A percentile compares a stretch with the other conserved stretches of the same genome.
Evolutionary conservation across 805 yeast genomes (phyloP).

Genomic region (Barnettozyma pratensis): DNA sequence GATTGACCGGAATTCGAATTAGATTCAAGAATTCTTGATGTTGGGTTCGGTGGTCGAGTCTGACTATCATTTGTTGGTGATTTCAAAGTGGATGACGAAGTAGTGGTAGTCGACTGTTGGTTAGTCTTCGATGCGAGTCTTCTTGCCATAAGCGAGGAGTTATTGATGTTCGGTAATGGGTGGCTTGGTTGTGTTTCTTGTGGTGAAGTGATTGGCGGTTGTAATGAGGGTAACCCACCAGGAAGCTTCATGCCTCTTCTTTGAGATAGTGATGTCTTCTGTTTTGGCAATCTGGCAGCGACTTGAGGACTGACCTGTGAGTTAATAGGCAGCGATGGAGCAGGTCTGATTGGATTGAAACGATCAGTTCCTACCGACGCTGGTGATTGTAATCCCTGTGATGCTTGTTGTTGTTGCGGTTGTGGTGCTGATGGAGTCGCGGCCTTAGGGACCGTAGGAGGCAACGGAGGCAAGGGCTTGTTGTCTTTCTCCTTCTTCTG

Average conservation of each 20-base stretch:
- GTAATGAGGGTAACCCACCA: slow-evolving; percentile 63
- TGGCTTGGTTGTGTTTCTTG: slow-evolving; percentile 8
- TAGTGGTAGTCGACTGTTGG: slow-evolving; percentile 3
- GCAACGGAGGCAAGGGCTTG: slow-evolving; percentile 40
- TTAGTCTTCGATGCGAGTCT: slow-evolving; percentile 6
- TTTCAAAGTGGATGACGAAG: slow-evolving; percentile 1
- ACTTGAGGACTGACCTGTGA: slow-evolving; percentile 73
- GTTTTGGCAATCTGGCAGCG: slow-evolving; percentile 72
- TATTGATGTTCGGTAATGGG: neutral
- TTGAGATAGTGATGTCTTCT: slow-evolving; percentile 75
- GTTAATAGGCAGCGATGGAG: slow-evolving; percentile 26
- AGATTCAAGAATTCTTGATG: neutral
- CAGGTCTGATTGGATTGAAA: slow-evolving; percentile 25
- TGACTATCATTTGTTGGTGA: neutral
- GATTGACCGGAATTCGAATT: slow-evolving; percentile 6
- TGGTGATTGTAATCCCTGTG: slow-evolving; percentile 4
- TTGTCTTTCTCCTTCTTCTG: slow-evolving; percentile 17
- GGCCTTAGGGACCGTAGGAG: slow-evolving; percentile 20
- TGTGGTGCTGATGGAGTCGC: neutral
- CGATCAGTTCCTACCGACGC: slow-evolving; percentile 8
- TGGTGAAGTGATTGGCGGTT: slow-evolving; percentile 7
- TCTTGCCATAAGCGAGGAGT: slow-evolving; percentile 8
- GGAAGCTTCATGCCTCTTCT: slow-evolving; percentile 85
- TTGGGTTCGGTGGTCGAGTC: neutral
- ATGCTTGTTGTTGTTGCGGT: neutral